Conservation (phyloP, 345 rosid genomes). For the Xanthoceras sorbifolium region DNA sequence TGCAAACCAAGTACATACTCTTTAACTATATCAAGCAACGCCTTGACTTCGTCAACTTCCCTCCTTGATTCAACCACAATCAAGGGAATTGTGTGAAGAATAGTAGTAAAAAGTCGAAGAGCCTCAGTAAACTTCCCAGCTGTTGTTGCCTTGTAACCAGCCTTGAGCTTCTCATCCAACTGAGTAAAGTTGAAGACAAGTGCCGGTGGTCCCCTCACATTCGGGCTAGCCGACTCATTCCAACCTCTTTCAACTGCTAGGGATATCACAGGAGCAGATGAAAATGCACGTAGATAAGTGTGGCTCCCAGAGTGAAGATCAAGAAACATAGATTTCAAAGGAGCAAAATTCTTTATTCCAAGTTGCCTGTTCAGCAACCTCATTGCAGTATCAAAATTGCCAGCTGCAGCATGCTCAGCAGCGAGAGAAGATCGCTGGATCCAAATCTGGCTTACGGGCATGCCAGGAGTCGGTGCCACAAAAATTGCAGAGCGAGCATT, state of each 20-base stretch:
- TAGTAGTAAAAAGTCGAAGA: constrained; percentile 66
- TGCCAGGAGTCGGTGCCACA: constrained; percentile 84
- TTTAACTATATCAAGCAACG: constrained; percentile 66
- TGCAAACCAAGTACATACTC: constrained; percentile 86
- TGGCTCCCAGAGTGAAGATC: constrained; percentile 84
- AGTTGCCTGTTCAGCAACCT: constrained; percentile 87
- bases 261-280: constrained; percentile 83
- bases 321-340: constrained; percentile 69
- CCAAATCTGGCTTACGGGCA: constrained; percentile 93
- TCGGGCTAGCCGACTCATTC: constrained; percentile 79
- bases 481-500: constrained; percentile 64
- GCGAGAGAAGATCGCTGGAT: constrained; percentile 84
- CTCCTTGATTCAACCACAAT: constrained; percentile 92
- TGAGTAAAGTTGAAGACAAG: constrained; percentile 75
- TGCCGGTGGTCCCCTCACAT: constrained; percentile 84
- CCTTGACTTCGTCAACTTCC: constrained; percentile 97
- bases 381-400: constrained; percentile 93
- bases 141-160: constrained; percentile 90
- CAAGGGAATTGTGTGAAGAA: constrained; percentile 91
- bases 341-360: constrained; percentile 77
- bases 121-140: constrained; percentile 77
- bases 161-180: constrained; percentile 88
- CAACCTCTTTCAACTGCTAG: constrained; percentile 84
- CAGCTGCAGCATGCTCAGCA: constrained; percentile 92
- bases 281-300: constrained; percentile 65